A percentile compares a stretch with the other conserved stretches of the same genome.
phyloP scores from a whole-genome alignment of 2,329 filamentous ascomycete species.

The Ophiostoma pallidulum region DNA sequence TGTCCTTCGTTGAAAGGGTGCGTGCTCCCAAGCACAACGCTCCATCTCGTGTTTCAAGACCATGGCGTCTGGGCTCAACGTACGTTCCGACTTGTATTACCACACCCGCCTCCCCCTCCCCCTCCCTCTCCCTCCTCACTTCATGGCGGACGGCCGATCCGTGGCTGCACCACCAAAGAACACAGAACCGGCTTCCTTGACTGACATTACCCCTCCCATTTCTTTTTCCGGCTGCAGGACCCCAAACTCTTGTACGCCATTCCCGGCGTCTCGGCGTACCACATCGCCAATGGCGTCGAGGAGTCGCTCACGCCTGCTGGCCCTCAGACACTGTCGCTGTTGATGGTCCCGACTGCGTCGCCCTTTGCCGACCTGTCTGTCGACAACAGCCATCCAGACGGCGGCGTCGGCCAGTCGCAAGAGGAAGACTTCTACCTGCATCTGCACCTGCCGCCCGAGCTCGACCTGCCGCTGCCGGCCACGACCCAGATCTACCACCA shows the following conservation, averaged over 20 bases:
- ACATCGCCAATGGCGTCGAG: constrained; percentile 82
- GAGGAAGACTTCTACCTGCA: constrained; percentile 97
- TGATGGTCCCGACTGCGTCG: constrained; percentile 91
- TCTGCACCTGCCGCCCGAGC: constrained; percentile 84
- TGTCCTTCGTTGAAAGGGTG: too few species aligned
- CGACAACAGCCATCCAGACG: constrained; percentile 28
- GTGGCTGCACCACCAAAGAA: neutral
- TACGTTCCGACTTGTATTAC: constrained; percentile 18
- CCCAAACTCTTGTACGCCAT: constrained; percentile 62
- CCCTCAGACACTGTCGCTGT: constrained; percentile 79
- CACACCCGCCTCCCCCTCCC: neutral
- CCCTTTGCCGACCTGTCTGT: constrained; percentile 50
- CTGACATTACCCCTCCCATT: neutral
- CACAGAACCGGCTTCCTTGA: too few species aligned
- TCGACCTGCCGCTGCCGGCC: constrained; percentile 85
- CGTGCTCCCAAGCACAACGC: too few species aligned
- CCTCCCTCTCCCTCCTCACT: neutral
- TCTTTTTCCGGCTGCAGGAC: constrained; percentile 31
- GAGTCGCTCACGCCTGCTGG: constrained; percentile 72
- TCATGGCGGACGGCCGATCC: neutral
- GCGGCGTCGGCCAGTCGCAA: constrained; percentile 22
- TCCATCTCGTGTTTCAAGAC: neutral
- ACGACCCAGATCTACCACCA: constrained; percentile 98
- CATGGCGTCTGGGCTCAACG: constrained; percentile 39
- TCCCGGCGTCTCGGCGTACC: constrained; percentile 81